Evolutionary conservation across 2,329 filamentous ascomycete genomes (phyloP).

Genomic region (Exophiala lecanii-corni): DNA sequence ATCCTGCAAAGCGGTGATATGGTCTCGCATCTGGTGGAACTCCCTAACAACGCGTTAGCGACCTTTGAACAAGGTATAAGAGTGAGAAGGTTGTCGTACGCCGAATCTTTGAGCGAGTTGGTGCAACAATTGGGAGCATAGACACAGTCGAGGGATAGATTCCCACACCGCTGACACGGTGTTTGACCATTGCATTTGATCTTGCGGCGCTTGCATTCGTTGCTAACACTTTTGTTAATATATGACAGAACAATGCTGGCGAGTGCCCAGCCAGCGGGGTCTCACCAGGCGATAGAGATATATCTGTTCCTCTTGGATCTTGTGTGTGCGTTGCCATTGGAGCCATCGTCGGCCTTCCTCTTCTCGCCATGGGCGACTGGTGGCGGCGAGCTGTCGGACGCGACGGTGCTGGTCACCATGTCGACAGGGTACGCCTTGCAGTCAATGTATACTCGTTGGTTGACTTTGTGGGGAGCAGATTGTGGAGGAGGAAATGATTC

Average conservation of each 20-base stretch:
- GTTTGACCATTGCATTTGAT: constrained; percentile 63
- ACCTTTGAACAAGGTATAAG: too few species aligned
- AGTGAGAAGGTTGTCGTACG: too few species aligned
- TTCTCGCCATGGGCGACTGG: constrained; percentile 19
- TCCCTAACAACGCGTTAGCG: constrained; percentile 49
- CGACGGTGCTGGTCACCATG: constrained; percentile 18
- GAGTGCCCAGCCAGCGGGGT: neutral
- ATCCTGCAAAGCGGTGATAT: constrained; percentile 71
- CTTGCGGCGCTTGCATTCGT: constrained; percentile 63
- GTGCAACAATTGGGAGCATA: constrained; percentile 64
- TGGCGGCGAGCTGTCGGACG: constrained; percentile 19
- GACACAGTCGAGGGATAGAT: constrained; percentile 58
- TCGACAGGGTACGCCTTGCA: too few species aligned
- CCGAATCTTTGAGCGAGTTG: constrained; percentile 84
- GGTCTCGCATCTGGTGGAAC: constrained; percentile 73
- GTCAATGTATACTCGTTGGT: too few species aligned
- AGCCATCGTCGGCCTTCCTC: constrained; percentile 21
- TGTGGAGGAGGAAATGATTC: constrained; percentile 19
- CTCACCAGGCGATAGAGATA: constrained; percentile 62
- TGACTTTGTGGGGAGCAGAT: constrained; percentile 3
- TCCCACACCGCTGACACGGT: constrained; percentile 61
- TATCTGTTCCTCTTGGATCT: constrained; percentile 63
- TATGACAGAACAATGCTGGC: neutral
- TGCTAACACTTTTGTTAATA: constrained; percentile 39
- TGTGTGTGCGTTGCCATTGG: constrained; percentile 29